Base-by-base conservation (phyloP, 2,329 filamentous ascomycete species). In the Fusarium burgessii region DNA sequence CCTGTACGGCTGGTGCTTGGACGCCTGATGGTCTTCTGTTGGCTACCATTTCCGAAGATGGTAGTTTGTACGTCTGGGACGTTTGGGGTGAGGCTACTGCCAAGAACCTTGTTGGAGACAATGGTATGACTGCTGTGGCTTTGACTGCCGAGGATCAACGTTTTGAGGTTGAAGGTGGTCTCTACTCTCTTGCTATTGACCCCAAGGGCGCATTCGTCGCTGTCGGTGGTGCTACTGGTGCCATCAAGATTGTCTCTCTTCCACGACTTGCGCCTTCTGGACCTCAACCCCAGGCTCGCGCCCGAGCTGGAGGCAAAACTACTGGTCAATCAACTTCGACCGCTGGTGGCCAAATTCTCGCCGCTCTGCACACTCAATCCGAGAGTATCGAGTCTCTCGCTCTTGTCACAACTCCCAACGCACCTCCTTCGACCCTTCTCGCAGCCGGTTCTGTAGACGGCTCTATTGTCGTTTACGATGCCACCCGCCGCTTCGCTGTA, bases 1-100 rank as follows among this genome's bases (percentile, higher is more conserved):
- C 93, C 32, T 97, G 93, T 82, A 98, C 96, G 3, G 95, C 95
- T 11, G 96, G 96, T 64, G 87, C 92, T 4, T 99, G 96, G 95
- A 93, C 93, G 0, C 88, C 93, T 7, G 95, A 98, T 79, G 96
- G 96, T 55, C 90, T 90, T 33, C 84, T 98, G 18, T 87, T 99
- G 3, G 93, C 93, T 10, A 98, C 95, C 1, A 93, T 98, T 7
- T 91, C 91, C 45, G 95, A 98, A 79, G 95, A 98, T 80, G 88
- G 90, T 62, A 95, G 91, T 74, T 87, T 99, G 63, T 95, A 95
- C 80, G 95, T 97, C 27, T 98, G 94, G 89, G 96, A 98, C 78
- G 92, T 95, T 17, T 97, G 94, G 82, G 93, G 93, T 51, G 88
- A 90, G 25, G 93, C 93, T 2, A 91, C 91, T 6, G 91, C 84